These are phyloP conservation scores for Aristolochia contorta DNA, from an alignment of 164 flowering plant genomes.

Conservation along the genomic window DNA sequence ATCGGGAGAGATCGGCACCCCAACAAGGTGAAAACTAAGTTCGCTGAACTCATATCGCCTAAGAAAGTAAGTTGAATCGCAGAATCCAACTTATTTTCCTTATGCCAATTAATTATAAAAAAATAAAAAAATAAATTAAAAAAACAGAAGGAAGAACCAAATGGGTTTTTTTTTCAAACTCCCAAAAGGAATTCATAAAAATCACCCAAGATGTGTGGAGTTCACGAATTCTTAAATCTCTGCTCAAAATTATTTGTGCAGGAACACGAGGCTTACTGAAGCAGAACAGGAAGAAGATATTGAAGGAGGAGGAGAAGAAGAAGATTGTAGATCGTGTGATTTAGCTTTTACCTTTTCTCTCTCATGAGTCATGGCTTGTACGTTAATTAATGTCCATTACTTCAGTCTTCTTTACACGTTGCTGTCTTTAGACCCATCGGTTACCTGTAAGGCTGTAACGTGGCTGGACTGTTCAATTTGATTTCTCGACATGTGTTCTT, in stretches of 20 bases:
- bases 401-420: no score
- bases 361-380: background rate
- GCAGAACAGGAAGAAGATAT: no score
- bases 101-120: no score
- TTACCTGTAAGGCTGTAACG: no score
- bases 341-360: background rate
- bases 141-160: background rate
- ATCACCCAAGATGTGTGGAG: background rate
- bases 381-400: background rate
- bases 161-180: no score
- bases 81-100: background rate
- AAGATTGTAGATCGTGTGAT: background rate
- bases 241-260: background rate
- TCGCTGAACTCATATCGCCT: background rate
- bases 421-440: no score
- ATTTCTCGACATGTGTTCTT: no score
- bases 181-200: background rate
- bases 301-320: background rate
- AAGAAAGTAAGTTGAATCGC: background rate
- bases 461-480: background rate
- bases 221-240: background rate
- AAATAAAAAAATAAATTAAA: no score
- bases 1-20: background rate
- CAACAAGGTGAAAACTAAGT: background rate
- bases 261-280: slow-evolving; percentile 2